Conservation (phyloP, 768 basidiomycete species). For the Paxillus ammoniavirescens region DNA sequence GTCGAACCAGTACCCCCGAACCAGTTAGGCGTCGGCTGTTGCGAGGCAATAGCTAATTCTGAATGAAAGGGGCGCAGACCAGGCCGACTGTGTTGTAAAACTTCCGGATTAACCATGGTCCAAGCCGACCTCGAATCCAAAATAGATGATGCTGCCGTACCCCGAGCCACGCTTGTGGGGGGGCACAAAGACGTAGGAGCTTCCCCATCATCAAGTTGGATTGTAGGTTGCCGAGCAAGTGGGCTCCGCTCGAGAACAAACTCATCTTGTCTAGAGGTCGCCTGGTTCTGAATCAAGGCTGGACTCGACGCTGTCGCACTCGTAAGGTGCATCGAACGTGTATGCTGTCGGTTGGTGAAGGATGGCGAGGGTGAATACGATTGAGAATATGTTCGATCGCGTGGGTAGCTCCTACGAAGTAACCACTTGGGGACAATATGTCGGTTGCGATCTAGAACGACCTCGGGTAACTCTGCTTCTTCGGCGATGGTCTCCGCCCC, state of each 20-base stretch:
- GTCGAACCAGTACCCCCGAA: slow-evolving; percentile 93
- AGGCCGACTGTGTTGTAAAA: slow-evolving; percentile 24
- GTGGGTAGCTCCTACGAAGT: slow-evolving; percentile 49
- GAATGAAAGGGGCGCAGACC: slow-evolving; percentile 41
- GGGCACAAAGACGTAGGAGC: slow-evolving; percentile 53
- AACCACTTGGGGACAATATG: slow-evolving; percentile 97
- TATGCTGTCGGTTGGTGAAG: slow-evolving; percentile 31
- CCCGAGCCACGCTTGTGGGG: slow-evolving; percentile 33
- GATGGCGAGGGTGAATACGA: slow-evolving; percentile 30
- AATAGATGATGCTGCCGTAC: slow-evolving; percentile 31
- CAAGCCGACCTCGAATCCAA: slow-evolving; percentile 22
- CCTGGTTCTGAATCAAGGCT: slow-evolving; percentile 47
- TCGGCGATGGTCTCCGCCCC: slow-evolving; percentile 47
- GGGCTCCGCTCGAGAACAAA: slow-evolving; percentile 36
- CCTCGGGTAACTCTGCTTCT: slow-evolving; percentile 91
- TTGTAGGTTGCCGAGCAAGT: slow-evolving; percentile 39
- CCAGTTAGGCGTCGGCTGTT: slow-evolving; percentile 44
- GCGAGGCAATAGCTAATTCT: slow-evolving; percentile 33
- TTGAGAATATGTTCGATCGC: slow-evolving; percentile 51
- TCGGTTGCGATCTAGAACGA: slow-evolving; percentile 86
- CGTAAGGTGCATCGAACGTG: slow-evolving; percentile 43
- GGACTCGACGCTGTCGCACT: slow-evolving; percentile 69
- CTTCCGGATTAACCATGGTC: slow-evolving; percentile 24
- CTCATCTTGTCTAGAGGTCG: slow-evolving; percentile 14
- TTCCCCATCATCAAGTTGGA: slow-evolving; percentile 38